These are phyloP conservation scores for Yarrowia keelungensis DNA, from an alignment of 805 yeast genomes.

Conservation along the genomic window DNA sequence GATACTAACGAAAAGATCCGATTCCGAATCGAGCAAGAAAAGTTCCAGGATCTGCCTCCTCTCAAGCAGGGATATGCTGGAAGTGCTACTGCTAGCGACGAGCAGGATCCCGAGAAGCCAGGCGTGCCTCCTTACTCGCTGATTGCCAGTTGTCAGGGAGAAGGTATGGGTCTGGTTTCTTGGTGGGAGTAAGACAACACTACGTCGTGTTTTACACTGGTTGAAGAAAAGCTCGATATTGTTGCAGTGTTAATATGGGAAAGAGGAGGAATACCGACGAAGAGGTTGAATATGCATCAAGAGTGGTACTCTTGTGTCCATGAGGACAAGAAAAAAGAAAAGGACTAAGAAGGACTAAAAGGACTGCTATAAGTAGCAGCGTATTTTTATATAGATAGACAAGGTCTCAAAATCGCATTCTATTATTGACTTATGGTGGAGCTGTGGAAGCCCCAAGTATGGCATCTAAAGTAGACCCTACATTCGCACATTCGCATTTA, in stretches of 20 bases:
- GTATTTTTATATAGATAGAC: conserved; percentile 8
- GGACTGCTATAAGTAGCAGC: not conserved
- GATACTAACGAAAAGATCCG: conserved; percentile 92
- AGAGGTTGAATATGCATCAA: too few species aligned
- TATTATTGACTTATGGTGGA: not conserved
- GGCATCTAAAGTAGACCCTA: too few species aligned
- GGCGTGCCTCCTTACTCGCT: conserved; percentile 79
- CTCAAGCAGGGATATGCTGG: conserved; percentile 60
- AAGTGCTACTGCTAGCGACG: conserved; percentile 47
- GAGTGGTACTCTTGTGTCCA: too few species aligned
- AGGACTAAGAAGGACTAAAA: not conserved
- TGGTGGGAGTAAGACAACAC: conserved; percentile 80
- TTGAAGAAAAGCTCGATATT: too few species aligned
- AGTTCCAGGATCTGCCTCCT: conserved; percentile 84
- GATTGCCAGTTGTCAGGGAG: conserved; percentile 89
- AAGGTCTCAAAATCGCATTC: conserved; percentile 12
- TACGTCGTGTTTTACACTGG: not conserved
- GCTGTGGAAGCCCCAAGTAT: too few species aligned
- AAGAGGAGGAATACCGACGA: too few species aligned
- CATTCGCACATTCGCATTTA: too few species aligned
- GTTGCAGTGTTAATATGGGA: too few species aligned
- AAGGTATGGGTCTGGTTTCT: conserved; percentile 93
- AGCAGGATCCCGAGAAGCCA: conserved; percentile 41
- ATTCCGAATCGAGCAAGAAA: conserved; percentile 88
- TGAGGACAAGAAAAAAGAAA: not conserved